A percentile compares a stretch with the other conserved stretches of the same genome.
phyloP scores from a whole-genome alignment of 225 moss, liverwort and hornwort genomes.

The Bryoerythrophyllum caledonicum region DNA sequence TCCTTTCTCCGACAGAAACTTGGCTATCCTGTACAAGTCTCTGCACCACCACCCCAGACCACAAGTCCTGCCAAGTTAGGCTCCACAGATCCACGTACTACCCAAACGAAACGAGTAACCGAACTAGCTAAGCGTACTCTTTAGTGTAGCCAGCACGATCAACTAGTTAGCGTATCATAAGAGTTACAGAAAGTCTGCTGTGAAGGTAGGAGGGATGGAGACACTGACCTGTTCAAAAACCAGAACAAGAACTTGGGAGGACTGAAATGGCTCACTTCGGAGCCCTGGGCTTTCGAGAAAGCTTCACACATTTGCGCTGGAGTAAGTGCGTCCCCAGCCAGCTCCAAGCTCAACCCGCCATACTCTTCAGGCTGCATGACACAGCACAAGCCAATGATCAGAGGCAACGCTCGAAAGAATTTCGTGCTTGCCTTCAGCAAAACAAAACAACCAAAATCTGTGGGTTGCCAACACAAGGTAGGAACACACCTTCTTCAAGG shows the following conservation, averaged over 20 bases:
- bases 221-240: conserved; percentile 50
- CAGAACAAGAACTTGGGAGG: conserved; percentile 66
- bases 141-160: not conserved
- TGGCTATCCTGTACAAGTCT: conserved; percentile 58
- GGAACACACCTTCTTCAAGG: conserved; percentile 48
- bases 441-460: conserved; percentile 5
- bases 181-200: not conserved
- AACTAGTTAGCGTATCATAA: not conserved
- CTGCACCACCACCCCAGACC: conserved; percentile 30
- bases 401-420: not conserved
- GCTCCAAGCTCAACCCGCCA: conserved; percentile 51
- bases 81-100: not conserved
- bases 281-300: conserved; percentile 52
- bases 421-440: not conserved
- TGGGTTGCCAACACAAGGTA: not conserved
- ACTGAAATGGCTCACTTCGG: conserved; percentile 53
- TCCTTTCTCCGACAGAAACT: conserved; percentile 53
- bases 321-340: conserved; percentile 65
- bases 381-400: conserved; percentile 13
- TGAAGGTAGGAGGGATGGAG: not conserved
- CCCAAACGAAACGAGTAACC: not conserved
- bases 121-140: not conserved
- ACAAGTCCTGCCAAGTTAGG: conserved; percentile 7
- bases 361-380: conserved; percentile 49
- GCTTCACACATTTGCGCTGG: conserved; percentile 55